Conservation (phyloP, 371 early-diverging fungal genomes). For the Mortierella sp. region DNA sequence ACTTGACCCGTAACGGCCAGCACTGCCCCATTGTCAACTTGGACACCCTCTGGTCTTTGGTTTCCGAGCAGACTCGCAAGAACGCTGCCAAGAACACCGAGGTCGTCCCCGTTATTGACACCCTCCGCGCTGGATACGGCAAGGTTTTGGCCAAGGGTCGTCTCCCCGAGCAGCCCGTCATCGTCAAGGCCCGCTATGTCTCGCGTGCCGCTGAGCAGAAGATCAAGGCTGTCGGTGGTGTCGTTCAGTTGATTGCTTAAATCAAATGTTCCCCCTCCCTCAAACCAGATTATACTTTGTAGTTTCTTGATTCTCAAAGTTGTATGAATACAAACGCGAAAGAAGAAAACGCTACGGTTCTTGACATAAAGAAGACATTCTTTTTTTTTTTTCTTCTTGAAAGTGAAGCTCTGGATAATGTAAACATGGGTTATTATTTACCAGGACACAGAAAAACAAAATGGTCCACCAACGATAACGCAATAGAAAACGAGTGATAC, state of each 20-base stretch:
- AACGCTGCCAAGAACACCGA: slow-evolving; percentile 91
- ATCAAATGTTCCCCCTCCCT: not conserved
- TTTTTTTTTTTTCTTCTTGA: slow-evolving; percentile 4
- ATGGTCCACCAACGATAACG: no score
- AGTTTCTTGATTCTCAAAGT: no score
- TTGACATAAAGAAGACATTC: slow-evolving; percentile 1
- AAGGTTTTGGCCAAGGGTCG: slow-evolving; percentile 98
- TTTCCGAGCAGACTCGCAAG: slow-evolving; percentile 92
- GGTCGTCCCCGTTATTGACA: slow-evolving; percentile 95
- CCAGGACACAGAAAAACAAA: not conserved
- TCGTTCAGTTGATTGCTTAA: slow-evolving; percentile 65
- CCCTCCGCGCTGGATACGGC: slow-evolving; percentile 93
- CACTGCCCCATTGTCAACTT: slow-evolving; percentile 94
- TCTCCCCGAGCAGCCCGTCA: slow-evolving; percentile 93
- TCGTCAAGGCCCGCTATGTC: slow-evolving; percentile 98
- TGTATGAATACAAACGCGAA: slow-evolving; percentile 12
- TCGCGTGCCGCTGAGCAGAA: slow-evolving; percentile 97
- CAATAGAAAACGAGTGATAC: no score
- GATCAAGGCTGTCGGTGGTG: slow-evolving; percentile 99
- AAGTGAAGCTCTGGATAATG: not conserved
- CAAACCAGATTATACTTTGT: not conserved
- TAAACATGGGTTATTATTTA: no score
- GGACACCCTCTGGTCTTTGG: slow-evolving; percentile 96
- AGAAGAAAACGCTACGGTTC: slow-evolving; percentile 15
- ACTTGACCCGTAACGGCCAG: slow-evolving; percentile 95